A percentile compares a stretch with the other conserved stretches of the same genome.
phyloP scores from a whole-genome alignment of 805 yeast genomes.

The Starmerella stigmatis region DNA sequence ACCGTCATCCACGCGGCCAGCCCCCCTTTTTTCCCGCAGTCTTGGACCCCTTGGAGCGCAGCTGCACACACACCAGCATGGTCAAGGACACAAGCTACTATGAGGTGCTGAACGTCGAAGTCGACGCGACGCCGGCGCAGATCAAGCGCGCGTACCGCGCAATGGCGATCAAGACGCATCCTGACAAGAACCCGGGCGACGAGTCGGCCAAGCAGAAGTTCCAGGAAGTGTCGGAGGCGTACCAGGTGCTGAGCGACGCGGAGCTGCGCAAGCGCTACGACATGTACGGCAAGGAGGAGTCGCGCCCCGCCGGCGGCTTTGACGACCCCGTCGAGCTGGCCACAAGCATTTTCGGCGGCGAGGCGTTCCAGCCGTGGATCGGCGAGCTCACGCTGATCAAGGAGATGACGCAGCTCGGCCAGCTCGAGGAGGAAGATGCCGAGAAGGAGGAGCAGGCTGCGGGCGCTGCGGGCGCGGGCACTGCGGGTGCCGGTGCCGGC shows the following conservation, averaged over 20 bases:
- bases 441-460: slow-evolving; percentile 12
- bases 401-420: slow-evolving; percentile 58
- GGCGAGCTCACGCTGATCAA: slow-evolving; percentile 77
- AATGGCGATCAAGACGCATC: slow-evolving; percentile 81
- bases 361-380: slow-evolving; percentile 72
- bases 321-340: slow-evolving; percentile 82
- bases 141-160: slow-evolving; percentile 90
- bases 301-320: slow-evolving; percentile 58
- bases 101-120: slow-evolving; percentile 59
- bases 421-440: slow-evolving; percentile 40
- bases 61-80: slow-evolving; percentile 46
- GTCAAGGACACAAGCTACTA: slow-evolving; percentile 81
- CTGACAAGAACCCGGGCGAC: slow-evolving; percentile 94
- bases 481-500: neutral
- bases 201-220: slow-evolving; percentile 80
- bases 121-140: slow-evolving; percentile 65
- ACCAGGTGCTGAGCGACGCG: slow-evolving; percentile 60
- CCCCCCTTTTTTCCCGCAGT: no score
- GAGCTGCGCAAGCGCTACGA: slow-evolving; percentile 65
- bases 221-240: slow-evolving; percentile 55
- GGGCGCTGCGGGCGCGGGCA: slow-evolving; percentile 6
- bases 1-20: no score
- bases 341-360: slow-evolving; percentile 81
- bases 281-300: slow-evolving; percentile 69
- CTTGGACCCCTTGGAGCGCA: no score